A percentile compares a stretch with the other conserved stretches of the same genome.
Conservation (phyloP, 139 green algal genomes). For the Marvania coccoides region DNA sequence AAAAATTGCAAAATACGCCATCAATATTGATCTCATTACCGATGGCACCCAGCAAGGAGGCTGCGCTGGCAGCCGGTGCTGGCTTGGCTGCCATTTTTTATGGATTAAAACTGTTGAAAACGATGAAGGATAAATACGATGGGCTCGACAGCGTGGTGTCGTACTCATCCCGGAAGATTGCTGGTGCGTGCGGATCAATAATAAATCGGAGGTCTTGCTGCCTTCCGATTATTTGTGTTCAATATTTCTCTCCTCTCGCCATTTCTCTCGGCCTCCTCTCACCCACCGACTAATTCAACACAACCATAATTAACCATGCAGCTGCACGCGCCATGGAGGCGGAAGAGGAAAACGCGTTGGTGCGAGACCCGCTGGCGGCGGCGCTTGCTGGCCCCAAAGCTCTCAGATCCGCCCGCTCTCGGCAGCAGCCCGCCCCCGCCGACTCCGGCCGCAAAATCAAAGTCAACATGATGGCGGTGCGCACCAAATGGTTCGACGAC, state of each 20-base stretch:
- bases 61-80: too few species aligned
- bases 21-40: too few species aligned
- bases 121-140: constrained; percentile 6
- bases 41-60: too few species aligned
- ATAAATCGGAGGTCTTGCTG: neutral
- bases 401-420: neutral
- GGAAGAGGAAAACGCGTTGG: constrained; percentile 1
- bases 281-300: neutral
- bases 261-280: neutral
- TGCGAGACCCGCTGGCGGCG: constrained; percentile 11
- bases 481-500: constrained; percentile 21
- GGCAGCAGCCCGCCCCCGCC: neutral
- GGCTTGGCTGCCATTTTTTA: too few species aligned
- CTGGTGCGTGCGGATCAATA: constrained; percentile 5
- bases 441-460: neutral
- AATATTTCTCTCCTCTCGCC: too few species aligned
- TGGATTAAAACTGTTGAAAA: too few species aligned
- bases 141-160: constrained; percentile 9
- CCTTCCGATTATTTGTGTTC: neutral
- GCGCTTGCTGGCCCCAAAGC: constrained; percentile 4
- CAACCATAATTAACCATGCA: neutral
- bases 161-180: constrained; percentile 16
- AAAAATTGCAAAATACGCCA: too few species aligned
- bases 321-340: constrained; percentile 17
- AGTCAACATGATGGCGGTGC: constrained; percentile 15